phyloP scores from a whole-genome alignment of 148 eudicot genomes.

The Rhododendron ovatum region DNA sequence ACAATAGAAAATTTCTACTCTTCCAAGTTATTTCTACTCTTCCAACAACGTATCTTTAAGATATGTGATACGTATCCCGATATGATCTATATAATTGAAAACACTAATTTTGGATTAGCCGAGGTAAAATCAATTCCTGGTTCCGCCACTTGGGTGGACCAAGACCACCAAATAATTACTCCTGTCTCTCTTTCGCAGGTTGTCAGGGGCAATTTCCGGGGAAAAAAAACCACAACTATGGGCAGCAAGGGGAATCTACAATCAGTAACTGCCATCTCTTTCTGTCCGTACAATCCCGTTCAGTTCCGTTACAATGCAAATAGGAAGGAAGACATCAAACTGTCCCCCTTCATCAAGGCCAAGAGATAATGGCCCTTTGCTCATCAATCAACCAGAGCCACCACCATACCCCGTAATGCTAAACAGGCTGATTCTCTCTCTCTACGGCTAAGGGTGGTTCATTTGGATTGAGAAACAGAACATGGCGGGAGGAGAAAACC shows the following conservation, averaged over 20 bases:
- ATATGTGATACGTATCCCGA: too few relatives aligned
- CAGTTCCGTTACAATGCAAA: conserved; percentile 22
- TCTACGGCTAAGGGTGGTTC: neutral
- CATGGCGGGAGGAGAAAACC: conserved; percentile 34
- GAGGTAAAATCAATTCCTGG: too few relatives aligned
- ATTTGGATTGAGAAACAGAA: neutral
- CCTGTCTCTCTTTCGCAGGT: neutral
- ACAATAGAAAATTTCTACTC: too few relatives aligned
- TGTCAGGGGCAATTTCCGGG: neutral
- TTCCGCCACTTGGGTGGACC: too few relatives aligned
- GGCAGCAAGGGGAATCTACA: neutral
- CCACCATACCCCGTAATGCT: neutral
- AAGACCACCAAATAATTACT: too few relatives aligned
- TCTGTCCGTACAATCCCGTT: conserved; percentile 23
- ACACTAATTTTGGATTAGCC: too few relatives aligned
- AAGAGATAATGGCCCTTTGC: neutral
- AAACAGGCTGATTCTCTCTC: neutral
- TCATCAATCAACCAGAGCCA: neutral
- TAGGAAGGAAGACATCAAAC: neutral
- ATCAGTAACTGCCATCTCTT: neutral
- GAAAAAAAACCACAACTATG: neutral
- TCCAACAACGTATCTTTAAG: too few relatives aligned
- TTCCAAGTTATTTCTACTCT: too few relatives aligned
- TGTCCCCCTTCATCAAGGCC: neutral
- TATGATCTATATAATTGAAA: too few relatives aligned